Percentiles rank a stretch among this genome's conserved stretches.
phyloP scores from a whole-genome alignment of 1,139 yeast species.

The Trichomonascaceae sp. region DNA sequence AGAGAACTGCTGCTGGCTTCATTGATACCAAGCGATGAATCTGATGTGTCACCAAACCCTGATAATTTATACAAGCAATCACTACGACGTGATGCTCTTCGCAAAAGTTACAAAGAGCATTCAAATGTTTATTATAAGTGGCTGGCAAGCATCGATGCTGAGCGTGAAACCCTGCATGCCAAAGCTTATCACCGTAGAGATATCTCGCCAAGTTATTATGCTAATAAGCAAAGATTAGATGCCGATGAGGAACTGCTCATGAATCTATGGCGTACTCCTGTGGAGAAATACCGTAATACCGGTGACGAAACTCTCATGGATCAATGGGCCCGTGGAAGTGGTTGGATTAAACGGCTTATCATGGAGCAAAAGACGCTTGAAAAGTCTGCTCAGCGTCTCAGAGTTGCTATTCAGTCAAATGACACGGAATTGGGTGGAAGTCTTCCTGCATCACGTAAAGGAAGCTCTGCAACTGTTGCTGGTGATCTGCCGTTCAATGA shows the following conservation, averaged over 20 bases:
- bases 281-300: conserved; percentile 1
- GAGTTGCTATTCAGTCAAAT: not conserved
- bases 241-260: conserved; percentile 2
- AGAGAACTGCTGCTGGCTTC: conserved; percentile 3
- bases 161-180: not conserved
- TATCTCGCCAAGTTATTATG: not conserved
- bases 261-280: conserved; percentile 3
- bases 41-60: not conserved
- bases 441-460: not conserved
- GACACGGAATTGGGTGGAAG: not conserved
- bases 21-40: not conserved
- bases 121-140: conserved; percentile 1
- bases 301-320: conserved; percentile 1
- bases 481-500: not conserved
- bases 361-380: conserved; percentile 5
- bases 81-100: not conserved
- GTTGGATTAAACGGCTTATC: conserved; percentile 7
- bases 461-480: not conserved
- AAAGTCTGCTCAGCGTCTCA: not conserved
- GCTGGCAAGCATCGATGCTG: conserved; percentile 5
- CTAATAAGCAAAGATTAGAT: not conserved
- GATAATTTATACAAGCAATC: not conserved
- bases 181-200: not conserved
- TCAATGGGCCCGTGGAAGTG: conserved; percentile 8
- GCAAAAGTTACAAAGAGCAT: not conserved